Percentiles rank a stretch among this genome's conserved stretches.
phyloP scores from a whole-genome alignment of 2,329 filamentous ascomycete species.

The Aspergillus candidus region DNA sequence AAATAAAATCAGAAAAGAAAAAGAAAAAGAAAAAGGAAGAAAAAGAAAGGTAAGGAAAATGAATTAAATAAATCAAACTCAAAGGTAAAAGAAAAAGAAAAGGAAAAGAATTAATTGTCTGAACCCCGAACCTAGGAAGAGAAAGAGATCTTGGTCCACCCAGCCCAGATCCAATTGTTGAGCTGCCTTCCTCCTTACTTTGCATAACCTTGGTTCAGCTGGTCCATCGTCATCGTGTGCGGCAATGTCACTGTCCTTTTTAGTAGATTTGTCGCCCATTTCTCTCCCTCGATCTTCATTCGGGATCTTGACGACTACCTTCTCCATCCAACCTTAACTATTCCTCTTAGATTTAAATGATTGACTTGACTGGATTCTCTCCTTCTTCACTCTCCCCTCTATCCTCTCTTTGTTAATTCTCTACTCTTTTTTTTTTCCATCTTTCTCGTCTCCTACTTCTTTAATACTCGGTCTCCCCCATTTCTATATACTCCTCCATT shows the following conservation, averaged over 20 bases:
- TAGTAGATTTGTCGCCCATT: conserved; percentile 14
- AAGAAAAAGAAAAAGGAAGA: conserved; percentile 5
- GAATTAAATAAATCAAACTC: not conserved
- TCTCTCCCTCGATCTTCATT: conserved; percentile 7
- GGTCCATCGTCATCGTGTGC: conserved; percentile 21
- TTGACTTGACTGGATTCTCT: not conserved
- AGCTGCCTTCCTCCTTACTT: conserved; percentile 18
- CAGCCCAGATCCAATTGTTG: conserved; percentile 18
- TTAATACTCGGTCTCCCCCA: not conserved
- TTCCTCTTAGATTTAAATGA: not conserved
- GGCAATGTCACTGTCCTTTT: conserved; percentile 20
- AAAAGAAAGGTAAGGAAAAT: conserved; percentile 4
- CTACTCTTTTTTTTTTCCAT: conserved; percentile 3
- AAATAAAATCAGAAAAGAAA: conserved; percentile 4
- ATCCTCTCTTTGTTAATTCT: not conserved
- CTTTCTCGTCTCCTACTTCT: not conserved
- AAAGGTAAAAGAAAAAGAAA: not conserved
- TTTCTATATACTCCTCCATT: not conserved
- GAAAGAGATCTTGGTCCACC: conserved; percentile 15
- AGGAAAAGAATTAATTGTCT: conserved; percentile 4
- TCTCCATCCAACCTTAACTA: conserved; percentile 2
- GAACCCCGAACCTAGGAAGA: conserved; percentile 12
- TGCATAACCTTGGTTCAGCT: conserved; percentile 27
- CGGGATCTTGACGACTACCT: conserved; percentile 4
- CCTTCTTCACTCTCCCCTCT: not conserved